Conservation (phyloP, 2,329 filamentous ascomycete species). For the Nothophaeocryptopus gaeumannii region DNA sequence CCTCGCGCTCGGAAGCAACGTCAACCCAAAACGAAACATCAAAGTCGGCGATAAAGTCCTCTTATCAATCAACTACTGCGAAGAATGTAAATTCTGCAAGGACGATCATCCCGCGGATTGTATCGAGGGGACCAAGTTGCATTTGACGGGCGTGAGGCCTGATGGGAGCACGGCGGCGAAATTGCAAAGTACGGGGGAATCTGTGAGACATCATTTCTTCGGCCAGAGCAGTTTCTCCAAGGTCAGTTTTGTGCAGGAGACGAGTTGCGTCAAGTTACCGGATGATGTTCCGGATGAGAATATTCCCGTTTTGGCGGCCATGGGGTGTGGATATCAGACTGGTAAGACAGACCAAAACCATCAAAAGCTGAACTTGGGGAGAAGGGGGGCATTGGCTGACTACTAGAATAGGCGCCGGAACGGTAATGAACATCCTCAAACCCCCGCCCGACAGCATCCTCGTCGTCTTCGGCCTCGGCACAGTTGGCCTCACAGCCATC, state of each 20-base stretch:
- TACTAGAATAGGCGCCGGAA: conserved; percentile 13
- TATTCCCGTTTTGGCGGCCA: conserved; percentile 14
- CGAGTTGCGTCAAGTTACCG: conserved; percentile 16
- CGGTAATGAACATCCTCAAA: conserved; percentile 21
- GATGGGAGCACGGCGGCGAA: conserved; percentile 17
- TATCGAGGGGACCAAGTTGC: conserved; percentile 12
- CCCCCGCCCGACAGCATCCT: conserved; percentile 14
- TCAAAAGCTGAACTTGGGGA: too few relatives aligned
- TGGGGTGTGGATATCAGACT: conserved; percentile 24
- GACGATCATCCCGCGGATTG: conserved; percentile 18
- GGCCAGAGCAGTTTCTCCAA: conserved; percentile 18
- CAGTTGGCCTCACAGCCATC: conserved; percentile 21
- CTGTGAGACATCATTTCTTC: conserved; percentile 24
- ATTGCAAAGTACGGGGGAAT: conserved; percentile 3
- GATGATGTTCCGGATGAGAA: conserved; percentile 10
- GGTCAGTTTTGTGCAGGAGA: conserved; percentile 19
- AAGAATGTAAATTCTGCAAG: conserved; percentile 18
- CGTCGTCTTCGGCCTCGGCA: conserved; percentile 22
- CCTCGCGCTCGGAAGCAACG: conserved; percentile 13
- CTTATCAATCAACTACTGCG: conserved; percentile 17
- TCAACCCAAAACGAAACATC: conserved; percentile 13
- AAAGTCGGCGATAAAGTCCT: conserved; percentile 19
- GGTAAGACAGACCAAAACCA: too few relatives aligned
- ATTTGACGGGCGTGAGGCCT: conserved; percentile 13
- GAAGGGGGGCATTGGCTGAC: too few relatives aligned